Conservation (phyloP, 768 basidiomycete species). For the Auriscalpium orientale region DNA sequence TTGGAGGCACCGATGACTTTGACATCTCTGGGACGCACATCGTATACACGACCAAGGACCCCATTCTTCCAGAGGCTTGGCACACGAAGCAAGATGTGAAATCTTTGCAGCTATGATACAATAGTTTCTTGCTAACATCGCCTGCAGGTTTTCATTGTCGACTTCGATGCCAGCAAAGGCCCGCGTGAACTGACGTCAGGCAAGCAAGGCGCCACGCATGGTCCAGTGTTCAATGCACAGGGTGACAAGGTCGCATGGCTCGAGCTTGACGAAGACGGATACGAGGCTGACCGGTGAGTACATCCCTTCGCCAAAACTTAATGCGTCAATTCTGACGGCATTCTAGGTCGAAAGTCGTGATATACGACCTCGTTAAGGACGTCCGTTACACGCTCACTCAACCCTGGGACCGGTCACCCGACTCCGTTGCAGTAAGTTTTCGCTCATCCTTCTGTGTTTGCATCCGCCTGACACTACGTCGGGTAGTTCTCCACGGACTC, state of each 20-base stretch:
- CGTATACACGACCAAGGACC: conserved; percentile 83
- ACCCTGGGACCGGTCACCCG: conserved; percentile 79
- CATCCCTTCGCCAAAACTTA: neutral
- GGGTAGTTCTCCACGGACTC: conserved; percentile 69
- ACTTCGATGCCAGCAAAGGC: conserved; percentile 39
- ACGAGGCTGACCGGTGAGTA: conserved; percentile 73
- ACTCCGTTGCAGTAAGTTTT: conserved; percentile 44
- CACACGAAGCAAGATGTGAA: conserved; percentile 91
- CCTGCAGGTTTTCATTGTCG: conserved; percentile 61
- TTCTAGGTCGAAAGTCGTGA: conserved; percentile 62
- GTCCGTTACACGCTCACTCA: conserved; percentile 70
- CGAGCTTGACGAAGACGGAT: conserved; percentile 80
- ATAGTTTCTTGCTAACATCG: neutral
- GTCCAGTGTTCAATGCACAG: conserved; percentile 58
- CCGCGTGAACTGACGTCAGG: conserved; percentile 75
- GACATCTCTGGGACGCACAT: conserved; percentile 63
- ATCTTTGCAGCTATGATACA: neutral
- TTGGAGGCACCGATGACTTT: conserved; percentile 79
- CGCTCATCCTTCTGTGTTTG: neutral
- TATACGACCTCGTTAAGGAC: conserved; percentile 66
- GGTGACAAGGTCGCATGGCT: conserved; percentile 81
- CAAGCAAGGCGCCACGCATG: conserved; percentile 73
- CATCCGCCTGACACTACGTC: neutral
- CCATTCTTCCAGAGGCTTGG: conserved; percentile 62
- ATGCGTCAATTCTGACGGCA: too few relatives aligned